Base-by-base conservation (phyloP, 2,329 filamentous ascomycete species). In the Fusarium keratoplasticum region DNA sequence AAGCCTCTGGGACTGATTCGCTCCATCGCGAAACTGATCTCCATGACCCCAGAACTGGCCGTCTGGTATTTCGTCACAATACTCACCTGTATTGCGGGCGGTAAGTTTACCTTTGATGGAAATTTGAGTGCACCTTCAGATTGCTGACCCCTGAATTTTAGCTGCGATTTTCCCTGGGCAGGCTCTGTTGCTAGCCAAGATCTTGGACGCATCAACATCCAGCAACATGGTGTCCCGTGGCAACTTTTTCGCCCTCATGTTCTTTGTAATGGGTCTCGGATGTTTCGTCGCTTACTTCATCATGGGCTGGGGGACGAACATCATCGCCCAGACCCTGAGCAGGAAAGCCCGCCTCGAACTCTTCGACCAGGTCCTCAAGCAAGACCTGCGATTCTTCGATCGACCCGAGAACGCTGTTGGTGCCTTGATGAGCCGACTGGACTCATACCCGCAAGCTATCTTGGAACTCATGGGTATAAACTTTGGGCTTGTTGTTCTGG, bases 201-300 rank as follows among this genome's bases (percentile, higher is more conserved):
- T 50, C 22, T 50, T 50, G 44, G 63, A 11, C 33, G 81, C 35
- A 77, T 82, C 55, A 71, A 78, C 76, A 2, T 81, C 81, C 35
- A 72, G 13, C 57, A 66, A 14, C n/a, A 60, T 50, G 44, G 44
- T 50, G 14, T 50, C 44, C 22, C 22, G 44, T n/a, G 86, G 83
- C 2, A 83, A 88, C 74, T 87, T 87, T 71, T 87, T 83, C 80
- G 80, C 85, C 0, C 81, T 86, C 22, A 88, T 88, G 86, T 88
- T 88, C 68, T 85, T 87, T 52, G 78, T 87, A 1, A 70, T 87
- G 44, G 86, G 86, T 4, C 75, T 84, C 10, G 83, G 76, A 11
- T 81, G 82, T 14, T 77, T 84, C 2, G 31, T 86, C 0, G 77
- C 81, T 2, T 87, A 87, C 64, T 50, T 57, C n/a, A 42, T 54